Evolutionary conservation across 179 eudicot genomes (phyloP), one percentile per base, ranked within the genome.

Genomic region (Silene vulgaris): DNA sequence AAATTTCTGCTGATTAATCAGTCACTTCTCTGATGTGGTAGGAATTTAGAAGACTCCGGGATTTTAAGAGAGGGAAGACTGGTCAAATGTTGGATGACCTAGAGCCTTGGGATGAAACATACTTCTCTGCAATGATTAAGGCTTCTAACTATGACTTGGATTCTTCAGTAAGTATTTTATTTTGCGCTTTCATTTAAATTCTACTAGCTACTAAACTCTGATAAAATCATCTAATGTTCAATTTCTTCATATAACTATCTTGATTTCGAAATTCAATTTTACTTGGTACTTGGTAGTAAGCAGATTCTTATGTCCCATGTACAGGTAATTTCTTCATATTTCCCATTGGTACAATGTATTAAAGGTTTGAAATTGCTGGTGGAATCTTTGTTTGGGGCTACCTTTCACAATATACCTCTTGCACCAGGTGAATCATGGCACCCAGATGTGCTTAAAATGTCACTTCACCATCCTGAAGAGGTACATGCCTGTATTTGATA

Each of bases 401-500:
- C 87, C 70, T 88, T 87, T 74, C 84, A 69, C 64, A 82, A 79
- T 71, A 80, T 89, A 54, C 96, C 96, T 82, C 82, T 87, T 73
- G 88, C 91, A 21, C 95, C 89, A 62, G 99, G 97, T 81, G 99
- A 95, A 87, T 89, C 99, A 74, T 93, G 98, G 98, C 98, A 93
- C 82, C 92, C 94, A 20, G 96, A 95, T 84, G 99, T 95, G 77
- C 86, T 90, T 63, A 95, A 95, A 80, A 80, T 95, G 90, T 89
- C 91, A 69, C 90, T 95, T 71, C 89, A 90, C 82, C 96, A 95
- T 82, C 91, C 91, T 79, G 90, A 90, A 78, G 97, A 95, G 99
- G 99, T 92, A 82, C 68, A 69, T 83, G 72, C 35, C 26, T 14
- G 63, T 21, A 21, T 72, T 3, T 57, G 65, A 56, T 57, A 56